These are phyloP conservation scores for Pseudozyma sp. DNA, from an alignment of 1,284 basidiomycete genomes.

Conservation along the genomic window DNA sequence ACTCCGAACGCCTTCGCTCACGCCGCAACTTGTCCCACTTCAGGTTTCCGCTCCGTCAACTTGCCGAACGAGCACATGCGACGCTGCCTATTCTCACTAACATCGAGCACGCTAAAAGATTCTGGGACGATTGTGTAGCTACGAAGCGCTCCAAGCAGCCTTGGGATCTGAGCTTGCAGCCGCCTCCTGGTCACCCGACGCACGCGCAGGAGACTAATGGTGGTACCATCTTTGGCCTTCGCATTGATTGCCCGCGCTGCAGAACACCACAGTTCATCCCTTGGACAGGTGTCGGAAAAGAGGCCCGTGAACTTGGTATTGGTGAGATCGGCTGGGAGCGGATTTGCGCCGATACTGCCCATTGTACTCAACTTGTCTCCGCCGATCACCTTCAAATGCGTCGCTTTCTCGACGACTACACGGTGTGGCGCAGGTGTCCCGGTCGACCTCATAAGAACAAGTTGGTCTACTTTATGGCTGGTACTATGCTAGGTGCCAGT, in stretches of 20 bases:
- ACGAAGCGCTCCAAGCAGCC: slow-evolving; percentile 34
- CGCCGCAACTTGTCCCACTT: slow-evolving; percentile 20
- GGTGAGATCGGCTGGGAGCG: slow-evolving; percentile 42
- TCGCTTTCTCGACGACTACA: slow-evolving; percentile 40
- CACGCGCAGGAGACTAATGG: slow-evolving; percentile 37
- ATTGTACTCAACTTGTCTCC: slow-evolving; percentile 22
- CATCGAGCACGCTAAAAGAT: slow-evolving; percentile 21
- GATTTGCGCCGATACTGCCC: slow-evolving; percentile 3
- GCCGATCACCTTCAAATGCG: slow-evolving; percentile 42
- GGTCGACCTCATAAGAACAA: slow-evolving; percentile 6
- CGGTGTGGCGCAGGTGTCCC: slow-evolving; percentile 26
- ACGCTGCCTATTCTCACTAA: slow-evolving; percentile 38
- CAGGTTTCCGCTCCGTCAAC: slow-evolving; percentile 37
- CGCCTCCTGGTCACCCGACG: slow-evolving; percentile 35
- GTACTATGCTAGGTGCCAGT: slow-evolving; percentile 32
- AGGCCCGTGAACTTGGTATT: slow-evolving; percentile 27
- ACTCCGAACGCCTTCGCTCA: slow-evolving; percentile 27
- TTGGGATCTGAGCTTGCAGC: slow-evolving; percentile 39
- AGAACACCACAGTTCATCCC: slow-evolving; percentile 24
- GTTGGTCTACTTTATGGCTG: slow-evolving; percentile 40
- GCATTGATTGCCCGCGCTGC: slow-evolving; percentile 38
- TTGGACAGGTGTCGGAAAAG: slow-evolving; percentile 41
- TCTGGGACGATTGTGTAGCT: slow-evolving; percentile 25
- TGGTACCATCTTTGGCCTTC: slow-evolving; percentile 42
- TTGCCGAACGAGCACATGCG: slow-evolving; percentile 32